Evolutionary conservation across 2,329 filamentous ascomycete genomes (phyloP).

Genomic region (Trematosphaeria pertusa): DNA sequence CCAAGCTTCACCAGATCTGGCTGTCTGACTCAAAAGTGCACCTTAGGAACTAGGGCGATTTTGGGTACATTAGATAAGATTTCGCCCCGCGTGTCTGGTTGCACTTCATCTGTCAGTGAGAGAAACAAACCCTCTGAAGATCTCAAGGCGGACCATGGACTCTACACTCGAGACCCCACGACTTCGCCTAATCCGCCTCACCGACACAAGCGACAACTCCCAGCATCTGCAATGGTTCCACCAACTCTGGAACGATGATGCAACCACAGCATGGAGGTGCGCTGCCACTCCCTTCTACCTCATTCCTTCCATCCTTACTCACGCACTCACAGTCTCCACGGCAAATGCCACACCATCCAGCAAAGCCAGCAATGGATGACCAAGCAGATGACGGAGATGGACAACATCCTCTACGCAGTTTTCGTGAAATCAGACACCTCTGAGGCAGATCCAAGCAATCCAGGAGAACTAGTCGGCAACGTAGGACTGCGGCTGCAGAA

Average conservation of each 20-base stretch:
- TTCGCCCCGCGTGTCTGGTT: no score
- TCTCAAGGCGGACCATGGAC: no score
- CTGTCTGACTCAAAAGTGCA: no score
- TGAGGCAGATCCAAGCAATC: background rate
- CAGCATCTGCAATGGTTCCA: conserved; percentile 39
- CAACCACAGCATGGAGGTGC: conserved; percentile 35
- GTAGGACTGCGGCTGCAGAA: conserved; percentile 18
- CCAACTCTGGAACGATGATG: conserved; percentile 28
- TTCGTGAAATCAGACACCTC: conserved; percentile 7
- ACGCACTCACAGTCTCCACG: conserved; percentile 23
- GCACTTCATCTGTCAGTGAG: no score
- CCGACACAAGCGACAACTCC: conserved; percentile 21
- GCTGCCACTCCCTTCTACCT: no score
- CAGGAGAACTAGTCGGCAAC: conserved; percentile 21
- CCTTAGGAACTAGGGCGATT: no score
- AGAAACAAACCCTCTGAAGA: no score
- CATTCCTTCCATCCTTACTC: background rate
- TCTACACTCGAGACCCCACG: conserved; percentile 24
- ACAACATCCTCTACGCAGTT: conserved; percentile 25
- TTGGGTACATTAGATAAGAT: no score
- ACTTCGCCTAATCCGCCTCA: conserved; percentile 33
- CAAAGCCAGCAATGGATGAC: conserved; percentile 31
- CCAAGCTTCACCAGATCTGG: no score
- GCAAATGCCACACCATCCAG: conserved; percentile 18
- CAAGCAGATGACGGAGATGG: conserved; percentile 13